These are phyloP conservation scores for Nakazawaea populi DNA, from an alignment of 805 yeast genomes.

Conservation along the genomic window DNA sequence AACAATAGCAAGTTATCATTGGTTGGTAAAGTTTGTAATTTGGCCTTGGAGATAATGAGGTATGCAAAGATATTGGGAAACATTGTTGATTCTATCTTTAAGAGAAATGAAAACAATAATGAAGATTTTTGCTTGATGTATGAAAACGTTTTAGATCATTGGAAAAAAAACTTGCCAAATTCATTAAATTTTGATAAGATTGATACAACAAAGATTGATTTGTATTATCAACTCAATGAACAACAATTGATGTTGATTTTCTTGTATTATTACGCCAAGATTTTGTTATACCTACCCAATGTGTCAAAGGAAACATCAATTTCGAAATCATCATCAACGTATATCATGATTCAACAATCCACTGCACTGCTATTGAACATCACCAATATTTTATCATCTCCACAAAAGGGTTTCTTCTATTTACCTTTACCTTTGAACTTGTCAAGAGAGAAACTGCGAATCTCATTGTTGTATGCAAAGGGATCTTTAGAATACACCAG, in stretches of 20 bases:
- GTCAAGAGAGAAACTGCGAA: constrained; percentile 56
- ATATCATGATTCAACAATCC: constrained; percentile 64
- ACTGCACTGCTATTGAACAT: constrained; percentile 50
- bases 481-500: constrained; percentile 79
- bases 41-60: constrained; percentile 60
- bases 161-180: constrained; percentile 69
- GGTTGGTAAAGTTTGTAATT: constrained; percentile 64
- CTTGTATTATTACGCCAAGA: constrained; percentile 56
- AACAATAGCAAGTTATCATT: constrained; percentile 54
- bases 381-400: constrained; percentile 31
- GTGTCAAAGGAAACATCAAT: constrained; percentile 37
- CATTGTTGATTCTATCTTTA: constrained; percentile 65
- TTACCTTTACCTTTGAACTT: constrained; percentile 62
- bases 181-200: constrained; percentile 57
- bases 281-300: constrained; percentile 61
- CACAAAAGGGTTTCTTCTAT: constrained; percentile 31
- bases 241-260: constrained; percentile 49
- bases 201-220: constrained; percentile 37
- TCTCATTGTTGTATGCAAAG: constrained; percentile 59
- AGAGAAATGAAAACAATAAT: constrained; percentile 36
- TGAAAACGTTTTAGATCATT: constrained; percentile 70
- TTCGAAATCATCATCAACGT: constrained; percentile 45
- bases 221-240: constrained; percentile 27
- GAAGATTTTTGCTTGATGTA: constrained; percentile 26
- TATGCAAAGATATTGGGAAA: constrained; percentile 69